phyloP scores from a whole-genome alignment of 257 asterid genomes.

The Gardenia jasminoides region DNA sequence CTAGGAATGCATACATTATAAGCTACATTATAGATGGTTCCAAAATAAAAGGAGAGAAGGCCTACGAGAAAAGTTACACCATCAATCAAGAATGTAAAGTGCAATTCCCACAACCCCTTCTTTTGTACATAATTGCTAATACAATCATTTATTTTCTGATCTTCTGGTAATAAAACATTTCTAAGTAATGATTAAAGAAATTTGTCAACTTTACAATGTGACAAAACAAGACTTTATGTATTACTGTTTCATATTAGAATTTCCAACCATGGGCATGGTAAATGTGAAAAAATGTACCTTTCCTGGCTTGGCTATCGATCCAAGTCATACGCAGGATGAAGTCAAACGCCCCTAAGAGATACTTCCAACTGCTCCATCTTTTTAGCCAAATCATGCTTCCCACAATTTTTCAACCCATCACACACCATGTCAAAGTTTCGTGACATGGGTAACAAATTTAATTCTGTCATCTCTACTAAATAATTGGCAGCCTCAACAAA shows the following conservation, averaged over 20 bases:
- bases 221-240: not conserved
- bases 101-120: too few relatives aligned
- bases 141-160: too few relatives aligned
- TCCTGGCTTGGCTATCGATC: not conserved
- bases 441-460: conserved; percentile 61
- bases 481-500: conserved; percentile 92
- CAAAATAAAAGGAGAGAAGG: not conserved
- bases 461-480: conserved; percentile 90
- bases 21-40: too few relatives aligned
- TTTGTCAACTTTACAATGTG: not conserved
- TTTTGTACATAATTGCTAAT: too few relatives aligned
- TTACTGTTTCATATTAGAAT: too few relatives aligned
- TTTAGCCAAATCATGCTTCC: conserved; percentile 90
- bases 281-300: conserved; percentile 23
- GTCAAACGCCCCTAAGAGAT: conserved; percentile 61
- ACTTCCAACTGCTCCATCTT: conserved; percentile 79
- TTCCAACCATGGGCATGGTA: not conserved
- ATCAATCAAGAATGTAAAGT: not conserved
- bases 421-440: conserved; percentile 85
- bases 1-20: not conserved
- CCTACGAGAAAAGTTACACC: not conserved
- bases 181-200: not conserved
- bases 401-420: conserved; percentile 86
- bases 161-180: too few relatives aligned
- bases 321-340: not conserved